Evolutionary conservation across 2,329 filamentous ascomycete species (phyloP).

Genomic region (Mycosphaerella sp.): DNA sequence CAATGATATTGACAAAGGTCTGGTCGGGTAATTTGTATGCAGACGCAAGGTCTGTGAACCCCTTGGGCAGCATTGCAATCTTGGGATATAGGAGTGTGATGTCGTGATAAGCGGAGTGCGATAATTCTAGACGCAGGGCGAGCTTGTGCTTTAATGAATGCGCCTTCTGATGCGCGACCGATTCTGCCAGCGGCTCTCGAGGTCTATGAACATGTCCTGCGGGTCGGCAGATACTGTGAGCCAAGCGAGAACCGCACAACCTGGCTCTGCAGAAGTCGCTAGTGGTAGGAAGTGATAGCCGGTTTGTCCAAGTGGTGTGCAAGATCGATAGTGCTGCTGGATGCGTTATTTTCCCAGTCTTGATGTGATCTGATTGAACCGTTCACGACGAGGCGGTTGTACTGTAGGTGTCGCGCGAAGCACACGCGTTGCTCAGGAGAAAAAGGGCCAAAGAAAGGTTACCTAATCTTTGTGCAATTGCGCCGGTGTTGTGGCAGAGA

Average conservation of each 20-base stretch:
- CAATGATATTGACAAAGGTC: slow-evolving; percentile 55
- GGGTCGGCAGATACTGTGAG: not conserved
- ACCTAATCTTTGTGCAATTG: not conserved
- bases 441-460: not conserved
- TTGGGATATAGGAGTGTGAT: not conserved
- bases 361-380: too few species aligned
- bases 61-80: slow-evolving; percentile 15
- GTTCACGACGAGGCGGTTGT: too few species aligned
- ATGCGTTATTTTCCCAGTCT: too few species aligned
- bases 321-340: too few species aligned
- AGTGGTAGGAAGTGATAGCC: too few species aligned
- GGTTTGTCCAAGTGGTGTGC: too few species aligned
- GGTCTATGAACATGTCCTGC: not conserved
- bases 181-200: not conserved
- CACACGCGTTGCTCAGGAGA: not conserved
- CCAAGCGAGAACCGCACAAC: not conserved
- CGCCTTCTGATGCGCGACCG: not conserved
- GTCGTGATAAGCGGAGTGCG: not conserved
- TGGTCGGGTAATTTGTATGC: slow-evolving; percentile 15
- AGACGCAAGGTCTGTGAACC: slow-evolving; percentile 26
- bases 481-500: not conserved
- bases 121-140: too few species aligned
- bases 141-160: not conserved
- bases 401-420: too few species aligned
- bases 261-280: not conserved